Conservation (phyloP, 1,284 basidiomycete genomes). For the Cystobasidium slooffiae region DNA sequence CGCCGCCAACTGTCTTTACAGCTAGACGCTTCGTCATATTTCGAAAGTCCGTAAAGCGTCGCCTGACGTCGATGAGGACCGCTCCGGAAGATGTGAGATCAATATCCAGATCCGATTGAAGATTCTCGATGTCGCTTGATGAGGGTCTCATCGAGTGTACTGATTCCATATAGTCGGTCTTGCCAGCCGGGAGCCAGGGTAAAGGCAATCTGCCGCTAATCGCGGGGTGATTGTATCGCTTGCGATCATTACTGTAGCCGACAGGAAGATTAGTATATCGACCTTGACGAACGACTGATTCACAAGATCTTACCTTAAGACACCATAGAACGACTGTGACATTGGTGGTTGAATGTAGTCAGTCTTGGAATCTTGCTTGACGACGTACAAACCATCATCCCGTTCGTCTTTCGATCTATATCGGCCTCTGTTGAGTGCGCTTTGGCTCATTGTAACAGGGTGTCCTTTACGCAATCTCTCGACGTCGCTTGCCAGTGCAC, state of each 20-base stretch:
- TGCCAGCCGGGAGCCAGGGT: conserved; percentile 75
- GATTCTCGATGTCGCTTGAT: conserved; percentile 33
- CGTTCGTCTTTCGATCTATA: conserved; percentile 73
- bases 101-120: conserved; percentile 25
- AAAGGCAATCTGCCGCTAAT: conserved; percentile 82
- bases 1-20: conserved; percentile 19
- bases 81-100: conserved; percentile 40
- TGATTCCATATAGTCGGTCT: conserved; percentile 19
- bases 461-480: conserved; percentile 73
- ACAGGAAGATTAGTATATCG: conserved; percentile 18
- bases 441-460: conserved; percentile 81
- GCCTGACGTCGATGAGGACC: conserved; percentile 38
- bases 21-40: conserved; percentile 40
- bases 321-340: conserved; percentile 87
- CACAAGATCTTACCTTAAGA: conserved; percentile 69
- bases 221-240: conserved; percentile 88
- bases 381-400: conserved; percentile 92
- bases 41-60: conserved; percentile 35
- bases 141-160: conserved; percentile 24
- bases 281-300: background rate
- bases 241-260: conserved; percentile 71
- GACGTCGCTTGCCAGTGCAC: conserved; percentile 65
- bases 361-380: conserved; percentile 71
- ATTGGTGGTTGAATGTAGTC: conserved; percentile 96
- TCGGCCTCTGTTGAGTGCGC: conserved; percentile 78